Conservation (phyloP, 441 rosid species). For the Populus hybrid region DNA sequence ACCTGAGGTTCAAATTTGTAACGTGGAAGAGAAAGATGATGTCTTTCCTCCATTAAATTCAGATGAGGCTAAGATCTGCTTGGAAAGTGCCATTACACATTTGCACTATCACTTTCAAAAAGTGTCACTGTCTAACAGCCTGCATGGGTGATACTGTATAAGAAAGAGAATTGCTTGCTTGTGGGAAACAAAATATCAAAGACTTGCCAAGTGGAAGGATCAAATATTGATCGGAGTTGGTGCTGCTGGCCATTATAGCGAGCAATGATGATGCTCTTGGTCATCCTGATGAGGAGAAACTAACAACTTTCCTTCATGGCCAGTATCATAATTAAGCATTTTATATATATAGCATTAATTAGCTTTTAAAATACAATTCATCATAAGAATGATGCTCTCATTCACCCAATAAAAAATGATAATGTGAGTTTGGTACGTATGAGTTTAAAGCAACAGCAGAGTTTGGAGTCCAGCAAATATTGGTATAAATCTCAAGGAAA, state of each 20-base stretch:
- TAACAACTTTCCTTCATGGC: background rate
- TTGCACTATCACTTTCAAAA: slow-evolving; percentile 15
- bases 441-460: background rate
- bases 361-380: background rate
- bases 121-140: background rate
- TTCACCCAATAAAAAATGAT: background rate
- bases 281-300: background rate
- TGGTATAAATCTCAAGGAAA: no score
- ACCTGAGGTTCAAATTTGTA: background rate
- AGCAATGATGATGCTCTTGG: no score
- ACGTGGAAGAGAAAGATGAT: background rate
- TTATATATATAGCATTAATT: background rate
- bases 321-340: background rate
- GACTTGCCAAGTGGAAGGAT: background rate
- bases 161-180: background rate
- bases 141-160: background rate
- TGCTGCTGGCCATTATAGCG: no score
- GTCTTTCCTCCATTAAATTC: slow-evolving; percentile 11
- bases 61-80: slow-evolving; percentile 5
- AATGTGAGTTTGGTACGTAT: no score
- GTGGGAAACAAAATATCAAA: background rate
- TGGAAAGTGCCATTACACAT: background rate
- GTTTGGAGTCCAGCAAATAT: background rate
- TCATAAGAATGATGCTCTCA: background rate
- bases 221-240: background rate